Evolutionary conservation across 225 moss, liverwort and hornwort genomes (phyloP), one percentile per base, ranked within the genome.

Genomic region (Marchantia polymorpha): DNA sequence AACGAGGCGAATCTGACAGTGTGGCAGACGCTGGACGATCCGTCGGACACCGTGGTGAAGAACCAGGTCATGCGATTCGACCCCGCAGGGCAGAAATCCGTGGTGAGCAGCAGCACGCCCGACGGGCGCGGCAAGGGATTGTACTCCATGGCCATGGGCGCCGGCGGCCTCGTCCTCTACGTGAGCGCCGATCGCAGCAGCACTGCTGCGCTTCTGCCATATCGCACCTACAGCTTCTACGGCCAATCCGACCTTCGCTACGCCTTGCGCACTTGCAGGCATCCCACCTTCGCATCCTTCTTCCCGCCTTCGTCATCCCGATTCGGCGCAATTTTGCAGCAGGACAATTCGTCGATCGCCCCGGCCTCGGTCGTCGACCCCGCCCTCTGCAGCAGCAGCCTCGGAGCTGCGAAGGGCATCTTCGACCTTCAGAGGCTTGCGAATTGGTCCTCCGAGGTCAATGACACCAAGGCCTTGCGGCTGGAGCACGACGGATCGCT

Each of bases 11-110:
- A 83, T 30, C 8, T 51, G 8, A 73, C 78, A 19, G 85, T 87
- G 17, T 83, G 85, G 88, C 81, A 82, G 61, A 85, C 81, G 63
- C 83, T 81, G 7, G 85, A 82, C 64, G 70, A 29, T 53, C 88
- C 83, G 10, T 72, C 83, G 7, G 74, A 84, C 77, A 86, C 80
- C 20, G 77, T 82, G 55, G 69, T 86, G 72, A 80, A 83, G 8
- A 56, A 72, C 39, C 80, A 80, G 52, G 19, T 79, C 30, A 25
- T 76, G 26, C 15, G 10, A 47, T 55, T n/a, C 66, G 22, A 49
- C 0, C 48, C 7, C 15, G 64, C 2, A 10, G 9, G 14, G 0
- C 10, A 17, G 39, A 29, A 31, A n/a, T 25, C 46, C 6, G 5
- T 76, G 46, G 39, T 63, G 31, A 63, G 58, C 10, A 75, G 79